A percentile compares a stretch with the other conserved stretches of the same genome.
Conservation (phyloP, 1,284 basidiomycete species). For the Ganoderma boninense region DNA sequence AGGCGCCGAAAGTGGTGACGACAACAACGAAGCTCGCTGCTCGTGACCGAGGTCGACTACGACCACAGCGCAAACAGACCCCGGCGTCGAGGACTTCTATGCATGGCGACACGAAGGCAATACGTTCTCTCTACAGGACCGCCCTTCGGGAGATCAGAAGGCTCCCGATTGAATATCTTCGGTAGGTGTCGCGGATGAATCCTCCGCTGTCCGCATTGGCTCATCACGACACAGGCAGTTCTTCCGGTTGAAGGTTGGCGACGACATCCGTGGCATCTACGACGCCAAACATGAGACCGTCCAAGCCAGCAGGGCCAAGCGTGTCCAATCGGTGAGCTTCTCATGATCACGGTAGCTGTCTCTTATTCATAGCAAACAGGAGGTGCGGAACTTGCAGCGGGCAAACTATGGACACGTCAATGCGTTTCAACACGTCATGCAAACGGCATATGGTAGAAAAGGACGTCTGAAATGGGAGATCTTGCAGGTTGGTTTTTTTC, state of each 20-base stretch:
- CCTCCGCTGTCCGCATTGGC: constrained; percentile 18
- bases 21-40: no score
- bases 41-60: neutral
- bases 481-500: constrained; percentile 54
- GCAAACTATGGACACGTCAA: constrained; percentile 63
- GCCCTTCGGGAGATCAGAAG: constrained; percentile 59
- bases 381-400: constrained; percentile 58
- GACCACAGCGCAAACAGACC: neutral
- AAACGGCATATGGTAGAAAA: constrained; percentile 80
- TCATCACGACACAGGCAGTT: constrained; percentile 58
- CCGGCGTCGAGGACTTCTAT: constrained; percentile 11
- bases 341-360: neutral
- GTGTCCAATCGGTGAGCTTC: constrained; percentile 55
- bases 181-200: constrained; percentile 47
- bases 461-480: constrained; percentile 76
- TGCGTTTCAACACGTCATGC: constrained; percentile 69
- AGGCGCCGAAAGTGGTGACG: neutral
- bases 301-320: constrained; percentile 53
- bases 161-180: constrained; percentile 67
- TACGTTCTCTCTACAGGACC: constrained; percentile 58
- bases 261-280: constrained; percentile 56
- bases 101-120: constrained; percentile 28
- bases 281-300: constrained; percentile 38
- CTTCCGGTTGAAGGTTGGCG: constrained; percentile 65
- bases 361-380: constrained; percentile 50